Conservation (phyloP, 805 yeast genomes). For the Zygoascus biomembranicola region DNA sequence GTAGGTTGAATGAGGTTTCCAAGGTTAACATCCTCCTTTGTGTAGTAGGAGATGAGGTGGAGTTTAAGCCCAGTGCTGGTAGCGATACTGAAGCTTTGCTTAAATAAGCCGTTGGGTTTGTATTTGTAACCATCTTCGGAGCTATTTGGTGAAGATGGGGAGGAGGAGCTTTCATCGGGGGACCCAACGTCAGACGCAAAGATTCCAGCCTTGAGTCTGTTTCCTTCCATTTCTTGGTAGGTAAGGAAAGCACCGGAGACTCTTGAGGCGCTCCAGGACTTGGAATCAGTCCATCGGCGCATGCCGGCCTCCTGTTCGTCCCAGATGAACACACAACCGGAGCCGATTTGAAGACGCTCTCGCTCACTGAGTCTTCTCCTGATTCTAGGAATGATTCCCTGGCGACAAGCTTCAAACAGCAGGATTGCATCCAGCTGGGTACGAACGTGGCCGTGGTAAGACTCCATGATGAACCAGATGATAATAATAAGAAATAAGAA, state of each 20-base stretch:
- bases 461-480: slow-evolving; percentile 34
- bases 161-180: not conserved
- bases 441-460: slow-evolving; percentile 52
- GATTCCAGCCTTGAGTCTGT: slow-evolving; percentile 4
- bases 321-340: slow-evolving; percentile 64
- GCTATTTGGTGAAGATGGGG: slow-evolving; percentile 4
- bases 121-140: slow-evolving; percentile 30
- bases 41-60: slow-evolving; percentile 53
- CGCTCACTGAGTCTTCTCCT: slow-evolving; percentile 47
- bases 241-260: slow-evolving; percentile 56
- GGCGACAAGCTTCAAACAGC: slow-evolving; percentile 55
- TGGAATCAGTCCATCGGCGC: slow-evolving; percentile 75
- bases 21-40: slow-evolving; percentile 23
- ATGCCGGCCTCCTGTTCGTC: slow-evolving; percentile 62
- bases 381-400: slow-evolving; percentile 46
- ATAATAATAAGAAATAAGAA: too few species aligned
- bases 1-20: slow-evolving; percentile 36
- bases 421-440: slow-evolving; percentile 56
- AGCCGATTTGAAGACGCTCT: slow-evolving; percentile 45
- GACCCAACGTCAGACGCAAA: slow-evolving; percentile 1
- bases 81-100: slow-evolving; percentile 54
- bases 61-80: slow-evolving; percentile 44
- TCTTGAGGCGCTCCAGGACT: slow-evolving; percentile 64
- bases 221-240: slow-evolving; percentile 44
- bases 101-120: slow-evolving; percentile 47